These are phyloP conservation scores for Periconia digitata DNA, from an alignment of 2,329 filamentous ascomycete genomes.

Conservation along the genomic window DNA sequence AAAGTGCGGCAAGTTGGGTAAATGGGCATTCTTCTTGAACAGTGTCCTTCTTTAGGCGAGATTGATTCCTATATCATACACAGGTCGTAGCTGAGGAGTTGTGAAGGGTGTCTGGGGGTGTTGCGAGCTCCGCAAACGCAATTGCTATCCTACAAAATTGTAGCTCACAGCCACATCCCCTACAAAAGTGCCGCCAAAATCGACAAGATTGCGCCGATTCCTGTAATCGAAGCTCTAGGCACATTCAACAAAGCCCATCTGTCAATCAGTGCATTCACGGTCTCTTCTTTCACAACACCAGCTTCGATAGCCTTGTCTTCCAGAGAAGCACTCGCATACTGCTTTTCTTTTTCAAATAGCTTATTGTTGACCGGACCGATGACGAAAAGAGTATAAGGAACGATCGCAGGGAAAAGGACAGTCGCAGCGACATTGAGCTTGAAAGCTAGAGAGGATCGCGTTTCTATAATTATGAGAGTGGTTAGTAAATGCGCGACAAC, in stretches of 20 bases:
- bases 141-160: constrained; percentile 28
- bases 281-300: constrained; percentile 46
- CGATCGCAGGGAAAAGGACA: constrained; percentile 47
- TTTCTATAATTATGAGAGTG: constrained; percentile 17
- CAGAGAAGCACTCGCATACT: constrained; percentile 40
- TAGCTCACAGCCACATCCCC: background rate
- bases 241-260: constrained; percentile 59
- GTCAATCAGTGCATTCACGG: constrained; percentile 56
- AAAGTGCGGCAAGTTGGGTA: constrained; percentile 33
- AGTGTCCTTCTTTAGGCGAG: constrained; percentile 25
- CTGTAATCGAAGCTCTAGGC: constrained; percentile 42
- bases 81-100: background rate
- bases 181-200: constrained; percentile 20
- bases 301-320: constrained; percentile 44
- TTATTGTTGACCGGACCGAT: constrained; percentile 53
- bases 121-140: constrained; percentile 33
- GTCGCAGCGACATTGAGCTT: constrained; percentile 53
- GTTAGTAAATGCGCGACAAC: constrained; percentile 4
- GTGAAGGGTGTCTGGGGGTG: constrained; percentile 25
- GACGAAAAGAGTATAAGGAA: constrained; percentile 56
- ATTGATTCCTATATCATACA: constrained; percentile 27
- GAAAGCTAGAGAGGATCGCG: constrained; percentile 34
- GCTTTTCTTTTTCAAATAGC: constrained; percentile 49
- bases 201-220: constrained; percentile 25
- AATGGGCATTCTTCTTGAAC: constrained; percentile 47